Percentiles rank a stretch among this genome's conserved stretches.
Evolutionary conservation across 495 filamentous ascomycete genomes (phyloP).

Genomic region (Penicillium cinerascens): DNA sequence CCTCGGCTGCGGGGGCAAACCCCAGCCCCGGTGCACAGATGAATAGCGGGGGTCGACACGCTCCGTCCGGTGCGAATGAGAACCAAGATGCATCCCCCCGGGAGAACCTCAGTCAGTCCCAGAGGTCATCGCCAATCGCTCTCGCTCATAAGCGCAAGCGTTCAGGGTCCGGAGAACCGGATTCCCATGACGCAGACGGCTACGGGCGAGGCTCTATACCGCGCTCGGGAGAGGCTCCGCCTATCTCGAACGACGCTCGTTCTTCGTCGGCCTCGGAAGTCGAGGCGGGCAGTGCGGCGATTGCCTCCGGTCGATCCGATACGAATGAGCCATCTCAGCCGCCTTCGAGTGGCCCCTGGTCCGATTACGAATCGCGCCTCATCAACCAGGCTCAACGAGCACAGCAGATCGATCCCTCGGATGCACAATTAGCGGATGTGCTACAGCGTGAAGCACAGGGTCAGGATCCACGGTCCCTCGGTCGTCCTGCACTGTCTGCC

Average conservation of each 20-base stretch:
- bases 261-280: slow-evolving; percentile 22
- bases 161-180: slow-evolving; percentile 36
- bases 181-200: neutral
- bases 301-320: slow-evolving; percentile 28
- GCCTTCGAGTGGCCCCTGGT: slow-evolving; percentile 34
- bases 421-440: slow-evolving; percentile 48
- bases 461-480: slow-evolving; percentile 33
- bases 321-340: slow-evolving; percentile 30
- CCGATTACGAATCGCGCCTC: slow-evolving; percentile 41
- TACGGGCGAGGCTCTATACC: neutral
- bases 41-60: slow-evolving; percentile 2
- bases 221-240: slow-evolving; percentile 6
- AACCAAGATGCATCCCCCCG: neutral
- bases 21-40: neutral
- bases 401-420: slow-evolving; percentile 49
- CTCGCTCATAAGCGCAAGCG: slow-evolving; percentile 40
- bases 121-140: slow-evolving; percentile 28
- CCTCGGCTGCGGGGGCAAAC: slow-evolving; percentile 7
- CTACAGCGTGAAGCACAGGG: slow-evolving; percentile 48
- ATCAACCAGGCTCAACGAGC: slow-evolving; percentile 42
- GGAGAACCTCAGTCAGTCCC: slow-evolving; percentile 8
- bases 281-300: slow-evolving; percentile 27
- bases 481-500: slow-evolving; percentile 31
- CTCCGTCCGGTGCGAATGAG: neutral
- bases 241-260: slow-evolving; percentile 15